Evolutionary conservation across 2,329 filamentous ascomycete genomes (phyloP), one percentile per base, ranked within the genome.

Genomic region (Sporothrix euskadiensis): DNA sequence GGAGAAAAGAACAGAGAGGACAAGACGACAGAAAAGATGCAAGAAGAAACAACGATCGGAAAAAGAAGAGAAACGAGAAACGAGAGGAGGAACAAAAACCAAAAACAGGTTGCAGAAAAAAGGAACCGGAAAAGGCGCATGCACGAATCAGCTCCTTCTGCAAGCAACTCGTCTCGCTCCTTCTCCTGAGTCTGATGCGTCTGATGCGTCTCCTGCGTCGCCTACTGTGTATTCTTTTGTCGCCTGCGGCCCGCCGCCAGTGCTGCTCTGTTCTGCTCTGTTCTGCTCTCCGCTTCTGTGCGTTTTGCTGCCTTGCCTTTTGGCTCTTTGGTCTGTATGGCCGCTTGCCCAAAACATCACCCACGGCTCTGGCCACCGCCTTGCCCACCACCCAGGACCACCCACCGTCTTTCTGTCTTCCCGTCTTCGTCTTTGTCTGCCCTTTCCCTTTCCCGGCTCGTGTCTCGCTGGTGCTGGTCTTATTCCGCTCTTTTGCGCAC

Each of bases 121-220:
- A n/a, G n/a, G 12, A 32, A 44, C 39, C 32, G 32, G n/a, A 65
- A 63, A 61, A 47, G 52, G 32, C 56, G 71, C 68, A 71, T 73
- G 68, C 73, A 74, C 73, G 61, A 71, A 71, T 68, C 71, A 73
- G 49, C 65, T 71, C 66, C 44, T 32, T n/a, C 71, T 69, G 68
- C 65, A 73, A 35, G 56, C 35, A 63, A 12, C 66, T 63, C 44
- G 57, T 54, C 71, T 66, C 66, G 39, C 73, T 71, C 70, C 63
- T 66, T 73, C 72, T 71, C 72, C 72, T 71, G 72, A 71, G 47
- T 75, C 65, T 69, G 44, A 41, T 75, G 57, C 63, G 52, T 49
- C 47, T 59, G 35, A 10, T 47, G 65, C 65, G 30, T 35, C 49
- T 52, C 57, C 44, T 41, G 69, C 68, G n/a, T 73, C 73, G 57